Base-by-base conservation (phyloP, 768 basidiomycete genomes). In the Pleurotus tuoliensis region DNA sequence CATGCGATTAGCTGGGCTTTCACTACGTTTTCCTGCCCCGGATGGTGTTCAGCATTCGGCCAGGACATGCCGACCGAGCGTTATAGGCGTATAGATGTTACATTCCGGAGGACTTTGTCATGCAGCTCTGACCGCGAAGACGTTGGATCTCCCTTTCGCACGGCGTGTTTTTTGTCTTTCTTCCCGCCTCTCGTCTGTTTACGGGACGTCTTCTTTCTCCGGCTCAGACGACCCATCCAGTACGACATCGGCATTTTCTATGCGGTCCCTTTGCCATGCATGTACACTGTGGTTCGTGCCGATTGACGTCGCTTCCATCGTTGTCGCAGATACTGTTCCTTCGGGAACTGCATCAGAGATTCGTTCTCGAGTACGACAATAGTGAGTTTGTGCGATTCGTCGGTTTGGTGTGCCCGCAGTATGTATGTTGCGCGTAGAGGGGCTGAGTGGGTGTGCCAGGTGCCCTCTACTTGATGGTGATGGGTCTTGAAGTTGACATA, bases 311-410 rank as follows among this genome's bases (percentile, higher is more conserved):
- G 51, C 51, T 38, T 41, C 12, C 39, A 24, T 53, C 39, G 39
- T 22, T 41, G 39, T 39, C 38, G 18, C 15, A 53, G 51, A 53
- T 53, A n/a, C 27, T 9, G 8, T 40, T 16, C 51, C 39, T 25
- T 7, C 51, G 51, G 51, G 51, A 40, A 6, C 0, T 16, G 27
- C 43, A 53, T 53, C 51, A 53, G 51, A 53, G 51, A 53, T 53
- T 53, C 67, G 79, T 75, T 79, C 82, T 83, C 81, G 76, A 75
- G 72, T 69, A 66, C 73, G 68, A 65, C 56, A 58, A 57, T 57
- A 59, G 47, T 61, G 61, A 57, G 55, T 43, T 22, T 56, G 56
- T 30, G 51, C 39, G 51, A 53, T 40, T 13, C 18, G 37, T 43
- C 37, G 6, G 11, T 37, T 11, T 53, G 24, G 16, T 9, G 37